These are phyloP conservation scores for Citropsis articulata DNA, from an alignment of 345 rosid genomes.

Conservation along the genomic window DNA sequence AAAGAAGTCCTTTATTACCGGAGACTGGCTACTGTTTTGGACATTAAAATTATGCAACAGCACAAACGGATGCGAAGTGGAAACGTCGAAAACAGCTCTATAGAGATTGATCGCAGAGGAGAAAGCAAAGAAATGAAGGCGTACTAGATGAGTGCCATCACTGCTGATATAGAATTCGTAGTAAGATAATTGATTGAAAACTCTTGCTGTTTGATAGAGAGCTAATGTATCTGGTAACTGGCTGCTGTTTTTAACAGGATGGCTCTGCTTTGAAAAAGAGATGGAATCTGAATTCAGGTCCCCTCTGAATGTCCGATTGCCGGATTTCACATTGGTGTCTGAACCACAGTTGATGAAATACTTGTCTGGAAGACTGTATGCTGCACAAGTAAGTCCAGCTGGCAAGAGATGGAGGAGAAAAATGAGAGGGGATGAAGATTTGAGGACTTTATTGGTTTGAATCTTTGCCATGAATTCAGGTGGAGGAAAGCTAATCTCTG, in stretches of 20 bases:
- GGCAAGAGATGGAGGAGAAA: conserved; percentile 16
- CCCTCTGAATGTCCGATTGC: conserved; percentile 23
- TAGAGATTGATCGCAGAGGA: conserved; percentile 23
- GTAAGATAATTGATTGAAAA: conserved; percentile 28
- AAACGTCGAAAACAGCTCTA: conserved; percentile 37
- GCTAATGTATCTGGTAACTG: background rate
- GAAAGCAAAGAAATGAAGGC: conserved; percentile 42
- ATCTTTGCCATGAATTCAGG: conserved; percentile 10
- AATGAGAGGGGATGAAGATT: conserved; percentile 15
- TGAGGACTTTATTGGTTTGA: background rate
- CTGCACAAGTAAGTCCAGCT: conserved; percentile 5
- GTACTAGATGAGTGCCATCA: conserved; percentile 38
- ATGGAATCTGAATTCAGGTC: conserved; percentile 29
- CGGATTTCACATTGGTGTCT: background rate
- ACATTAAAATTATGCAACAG: conserved; percentile 29
- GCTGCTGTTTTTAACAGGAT: background rate
- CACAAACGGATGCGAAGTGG: conserved; percentile 23
- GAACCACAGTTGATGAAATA: conserved; percentile 67
- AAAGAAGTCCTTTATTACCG: conserved; percentile 43
- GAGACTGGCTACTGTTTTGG: conserved; percentile 6
- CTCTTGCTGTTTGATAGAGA: conserved; percentile 51
- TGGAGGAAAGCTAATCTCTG: background rate
- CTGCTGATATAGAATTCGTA: conserved; percentile 32
- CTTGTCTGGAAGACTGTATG: conserved; percentile 30
- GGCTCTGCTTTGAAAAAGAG: conserved; percentile 14